These are phyloP conservation scores for Acmispon strigosus DNA, from an alignment of 306 rosid genomes.

Conservation along the genomic window DNA sequence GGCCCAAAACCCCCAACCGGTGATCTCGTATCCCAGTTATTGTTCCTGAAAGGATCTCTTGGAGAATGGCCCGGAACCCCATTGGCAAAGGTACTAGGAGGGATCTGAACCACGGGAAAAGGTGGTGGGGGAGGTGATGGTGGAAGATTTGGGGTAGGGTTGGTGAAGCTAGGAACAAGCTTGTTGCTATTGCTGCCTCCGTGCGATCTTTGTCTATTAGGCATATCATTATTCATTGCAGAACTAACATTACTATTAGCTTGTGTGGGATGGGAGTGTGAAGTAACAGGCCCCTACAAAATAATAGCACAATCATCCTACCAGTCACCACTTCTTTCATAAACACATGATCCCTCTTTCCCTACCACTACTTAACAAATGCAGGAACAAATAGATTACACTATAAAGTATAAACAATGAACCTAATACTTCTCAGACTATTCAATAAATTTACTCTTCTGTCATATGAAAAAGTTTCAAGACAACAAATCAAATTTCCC, in stretches of 20 bases:
- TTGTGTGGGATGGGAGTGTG: constrained; percentile 38
- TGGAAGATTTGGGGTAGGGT: constrained; percentile 20
- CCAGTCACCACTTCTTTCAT: not conserved
- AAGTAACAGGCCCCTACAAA: constrained; percentile 45
- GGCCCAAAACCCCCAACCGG: constrained; percentile 43
- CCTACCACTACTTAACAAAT: not conserved
- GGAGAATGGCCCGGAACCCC: constrained; percentile 49
- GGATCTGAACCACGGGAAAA: constrained; percentile 43
- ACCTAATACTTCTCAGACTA: not conserved
- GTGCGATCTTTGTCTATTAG: constrained; percentile 52
- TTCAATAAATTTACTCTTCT: not conserved
- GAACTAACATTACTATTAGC: constrained; percentile 29
- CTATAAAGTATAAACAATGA: not conserved
- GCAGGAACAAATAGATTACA: not conserved
- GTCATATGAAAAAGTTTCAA: not conserved
- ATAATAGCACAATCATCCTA: not conserved
- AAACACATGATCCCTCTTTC: not conserved
- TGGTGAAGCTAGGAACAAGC: constrained; percentile 30
- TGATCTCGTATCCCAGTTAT: constrained; percentile 46
- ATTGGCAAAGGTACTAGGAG: constrained; percentile 30
- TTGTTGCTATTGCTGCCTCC: constrained; percentile 38
- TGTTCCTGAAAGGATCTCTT: constrained; percentile 42
- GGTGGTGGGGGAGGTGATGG: constrained; percentile 44
- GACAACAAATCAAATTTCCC: not conserved
- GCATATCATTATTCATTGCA: constrained; percentile 27